Evolutionary conservation across 2,329 filamentous ascomycete species (phyloP).

Genomic region (Claviceps cyperi): DNA sequence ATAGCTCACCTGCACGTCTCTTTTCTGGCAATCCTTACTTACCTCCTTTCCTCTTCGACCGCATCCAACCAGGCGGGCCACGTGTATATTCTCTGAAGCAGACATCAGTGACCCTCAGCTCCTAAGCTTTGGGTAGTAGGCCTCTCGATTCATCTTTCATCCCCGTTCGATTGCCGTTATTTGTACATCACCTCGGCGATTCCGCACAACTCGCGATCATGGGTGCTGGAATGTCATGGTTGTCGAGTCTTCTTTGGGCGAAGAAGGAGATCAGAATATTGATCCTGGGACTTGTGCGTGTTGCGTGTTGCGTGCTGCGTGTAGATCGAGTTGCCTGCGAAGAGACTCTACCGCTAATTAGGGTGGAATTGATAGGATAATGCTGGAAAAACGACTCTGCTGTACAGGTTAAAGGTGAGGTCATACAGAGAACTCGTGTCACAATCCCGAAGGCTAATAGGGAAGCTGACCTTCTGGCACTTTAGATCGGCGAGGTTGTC

Average conservation of each 20-base stretch:
- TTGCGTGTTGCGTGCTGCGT: conserved; percentile 31
- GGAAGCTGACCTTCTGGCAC: not conserved
- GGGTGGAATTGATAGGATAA: conserved; percentile 54
- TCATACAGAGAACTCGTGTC: not conserved
- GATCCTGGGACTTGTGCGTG: conserved; percentile 75
- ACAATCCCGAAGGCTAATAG: not conserved
- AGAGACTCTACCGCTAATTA: conserved; percentile 7
- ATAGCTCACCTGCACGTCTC: not conserved
- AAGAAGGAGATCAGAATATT: conserved; percentile 98
- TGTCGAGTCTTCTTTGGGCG: conserved; percentile 62
- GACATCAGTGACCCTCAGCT: conserved; percentile 2
- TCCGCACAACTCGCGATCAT: conserved; percentile 27
- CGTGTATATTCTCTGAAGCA: conserved; percentile 1
- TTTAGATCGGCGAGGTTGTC: conserved; percentile 90
- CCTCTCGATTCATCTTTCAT: too few species aligned
- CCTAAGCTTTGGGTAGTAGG: not conserved
- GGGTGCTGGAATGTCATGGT: conserved; percentile 52
- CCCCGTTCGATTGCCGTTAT: too few species aligned
- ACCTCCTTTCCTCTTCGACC: not conserved
- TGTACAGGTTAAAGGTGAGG: conserved; percentile 84
- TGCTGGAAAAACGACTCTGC: conserved; percentile 90
- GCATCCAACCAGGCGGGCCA: conserved; percentile 1
- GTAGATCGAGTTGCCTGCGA: not conserved
- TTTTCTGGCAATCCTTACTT: not conserved
- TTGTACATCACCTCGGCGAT: not conserved